These are phyloP conservation scores for Aspergillus felis DNA, from an alignment of 2,329 filamentous ascomycete genomes.

Conservation along the genomic window DNA sequence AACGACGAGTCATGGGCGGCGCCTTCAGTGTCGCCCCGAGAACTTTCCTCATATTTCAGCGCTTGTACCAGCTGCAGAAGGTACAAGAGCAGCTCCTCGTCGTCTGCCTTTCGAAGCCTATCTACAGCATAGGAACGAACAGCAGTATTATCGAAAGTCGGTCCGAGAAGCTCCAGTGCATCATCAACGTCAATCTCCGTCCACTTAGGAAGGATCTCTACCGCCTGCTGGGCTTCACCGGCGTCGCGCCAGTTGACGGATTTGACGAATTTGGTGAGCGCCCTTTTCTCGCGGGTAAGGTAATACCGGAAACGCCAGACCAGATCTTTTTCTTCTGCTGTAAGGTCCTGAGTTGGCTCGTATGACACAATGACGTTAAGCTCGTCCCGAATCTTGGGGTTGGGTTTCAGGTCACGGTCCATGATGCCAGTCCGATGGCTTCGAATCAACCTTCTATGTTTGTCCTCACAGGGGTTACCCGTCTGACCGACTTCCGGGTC, in stretches of 20 bases:
- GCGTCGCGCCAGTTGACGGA: slow-evolving; percentile 91
- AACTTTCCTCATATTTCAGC: slow-evolving; percentile 83
- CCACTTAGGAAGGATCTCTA: slow-evolving; percentile 88
- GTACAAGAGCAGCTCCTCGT: slow-evolving; percentile 86
- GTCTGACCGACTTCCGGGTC: slow-evolving; percentile 86
- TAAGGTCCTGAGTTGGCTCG: slow-evolving; percentile 83
- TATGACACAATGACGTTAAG: slow-evolving; percentile 88
- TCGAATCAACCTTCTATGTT: slow-evolving; percentile 86
- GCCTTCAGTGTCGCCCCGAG: slow-evolving; percentile 58
- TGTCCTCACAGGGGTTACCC: slow-evolving; percentile 92
- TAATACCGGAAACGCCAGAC: slow-evolving; percentile 98
- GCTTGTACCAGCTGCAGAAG: slow-evolving; percentile 93
- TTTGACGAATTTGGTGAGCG: slow-evolving; percentile 95
- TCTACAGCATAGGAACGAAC: slow-evolving; percentile 94
- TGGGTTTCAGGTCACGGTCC: slow-evolving; percentile 92
- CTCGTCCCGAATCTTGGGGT: slow-evolving; percentile 91
- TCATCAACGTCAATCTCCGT: slow-evolving; percentile 96
- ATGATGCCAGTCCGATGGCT: slow-evolving; percentile 90
- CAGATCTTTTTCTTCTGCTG: slow-evolving; percentile 87
- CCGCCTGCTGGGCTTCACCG: slow-evolving; percentile 80
- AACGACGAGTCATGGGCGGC: slow-evolving; percentile 73
- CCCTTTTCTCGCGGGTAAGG: slow-evolving; percentile 83
- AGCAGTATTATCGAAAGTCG: slow-evolving; percentile 81
- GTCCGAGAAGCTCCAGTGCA: slow-evolving; percentile 87
- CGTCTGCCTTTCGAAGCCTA: slow-evolving; percentile 83